Conservation (phyloP, 345 rosid genomes). For the Camelina sativa region DNA sequence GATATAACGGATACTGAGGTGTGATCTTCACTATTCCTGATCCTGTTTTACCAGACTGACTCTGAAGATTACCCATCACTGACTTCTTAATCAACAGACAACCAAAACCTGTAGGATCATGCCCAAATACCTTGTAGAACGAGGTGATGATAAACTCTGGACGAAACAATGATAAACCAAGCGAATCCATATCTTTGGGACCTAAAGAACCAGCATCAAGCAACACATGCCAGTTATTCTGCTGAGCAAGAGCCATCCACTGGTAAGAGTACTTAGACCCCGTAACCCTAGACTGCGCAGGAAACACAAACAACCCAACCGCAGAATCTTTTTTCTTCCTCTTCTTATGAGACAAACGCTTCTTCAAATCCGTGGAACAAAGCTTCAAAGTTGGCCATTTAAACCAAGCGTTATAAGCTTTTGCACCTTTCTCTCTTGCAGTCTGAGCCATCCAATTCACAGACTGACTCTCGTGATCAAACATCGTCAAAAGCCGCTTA, state of each 20-base stretch:
- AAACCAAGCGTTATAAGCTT: conserved; percentile 77
- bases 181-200: conserved; percentile 92
- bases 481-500: conserved; percentile 76
- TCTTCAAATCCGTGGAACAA: conserved; percentile 76
- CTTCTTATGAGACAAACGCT: conserved; percentile 68
- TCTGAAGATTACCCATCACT: conserved; percentile 74
- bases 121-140: conserved; percentile 75
- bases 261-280: conserved; percentile 90
- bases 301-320: conserved; percentile 77
- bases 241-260: conserved; percentile 91
- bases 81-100: conserved; percentile 88
- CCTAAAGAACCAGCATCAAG: conserved; percentile 85
- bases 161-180: conserved; percentile 80
- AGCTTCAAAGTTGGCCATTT: conserved; percentile 85
- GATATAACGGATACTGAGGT: conserved; percentile 67
- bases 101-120: conserved; percentile 84
- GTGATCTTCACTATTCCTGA: conserved; percentile 80
- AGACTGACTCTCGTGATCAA: conserved; percentile 91
- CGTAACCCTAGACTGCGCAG: conserved; percentile 83
- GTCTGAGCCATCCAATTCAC: conserved; percentile 85
- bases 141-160: conserved; percentile 90
- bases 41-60: conserved; percentile 65
- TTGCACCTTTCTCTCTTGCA: conserved; percentile 82
- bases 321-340: conserved; percentile 74
- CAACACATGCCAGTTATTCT: conserved; percentile 82